Evolutionary conservation across 2,329 filamentous ascomycete genomes (phyloP).

Genomic region (Ophiostoma montium): DNA sequence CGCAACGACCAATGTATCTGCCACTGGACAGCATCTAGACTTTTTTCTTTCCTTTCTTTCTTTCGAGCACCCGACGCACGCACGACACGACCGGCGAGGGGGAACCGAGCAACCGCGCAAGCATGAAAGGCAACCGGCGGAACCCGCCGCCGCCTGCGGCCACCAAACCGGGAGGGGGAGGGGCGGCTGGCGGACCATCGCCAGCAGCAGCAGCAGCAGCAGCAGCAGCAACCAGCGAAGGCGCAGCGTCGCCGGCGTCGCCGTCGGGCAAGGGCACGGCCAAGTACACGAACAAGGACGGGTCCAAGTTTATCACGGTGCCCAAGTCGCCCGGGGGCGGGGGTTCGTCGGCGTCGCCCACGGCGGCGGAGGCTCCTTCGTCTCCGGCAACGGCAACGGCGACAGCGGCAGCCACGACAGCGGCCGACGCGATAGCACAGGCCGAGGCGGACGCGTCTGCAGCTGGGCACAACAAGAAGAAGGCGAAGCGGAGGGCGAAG

Average conservation of each 20-base stretch:
- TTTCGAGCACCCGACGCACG: neutral
- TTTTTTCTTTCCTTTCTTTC: neutral
- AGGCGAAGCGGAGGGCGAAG: slow-evolving; percentile 85
- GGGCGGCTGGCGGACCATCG: neutral
- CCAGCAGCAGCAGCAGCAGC: neutral
- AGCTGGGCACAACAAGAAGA: slow-evolving; percentile 57
- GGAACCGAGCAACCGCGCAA: slow-evolving; percentile 2
- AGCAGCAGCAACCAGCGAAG: slow-evolving; percentile 6
- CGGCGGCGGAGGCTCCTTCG: slow-evolving; percentile 34
- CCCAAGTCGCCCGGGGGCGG: slow-evolving; percentile 32
- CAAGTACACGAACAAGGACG: slow-evolving; percentile 55
- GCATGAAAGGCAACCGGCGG: slow-evolving; percentile 23
- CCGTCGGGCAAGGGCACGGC: slow-evolving; percentile 38
- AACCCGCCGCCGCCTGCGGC: slow-evolving; percentile 15
- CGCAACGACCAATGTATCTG: slow-evolving; percentile 5
- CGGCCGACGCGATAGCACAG: neutral
- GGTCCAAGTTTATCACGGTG: slow-evolving; percentile 54
- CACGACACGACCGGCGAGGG: too few relatives aligned
- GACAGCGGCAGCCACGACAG: slow-evolving; percentile 17
- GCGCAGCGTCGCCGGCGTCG: slow-evolving; percentile 26
- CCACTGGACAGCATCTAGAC: neutral
- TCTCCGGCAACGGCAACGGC: too few relatives aligned
- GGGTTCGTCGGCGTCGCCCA: slow-evolving; percentile 41
- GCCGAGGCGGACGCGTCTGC: neutral
- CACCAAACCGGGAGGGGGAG: neutral